A percentile compares a stretch with the other conserved stretches of the same genome.
Evolutionary conservation across 208 protist genomes (phyloP).

Genomic region (Kentomonas sorsogonicus): DNA sequence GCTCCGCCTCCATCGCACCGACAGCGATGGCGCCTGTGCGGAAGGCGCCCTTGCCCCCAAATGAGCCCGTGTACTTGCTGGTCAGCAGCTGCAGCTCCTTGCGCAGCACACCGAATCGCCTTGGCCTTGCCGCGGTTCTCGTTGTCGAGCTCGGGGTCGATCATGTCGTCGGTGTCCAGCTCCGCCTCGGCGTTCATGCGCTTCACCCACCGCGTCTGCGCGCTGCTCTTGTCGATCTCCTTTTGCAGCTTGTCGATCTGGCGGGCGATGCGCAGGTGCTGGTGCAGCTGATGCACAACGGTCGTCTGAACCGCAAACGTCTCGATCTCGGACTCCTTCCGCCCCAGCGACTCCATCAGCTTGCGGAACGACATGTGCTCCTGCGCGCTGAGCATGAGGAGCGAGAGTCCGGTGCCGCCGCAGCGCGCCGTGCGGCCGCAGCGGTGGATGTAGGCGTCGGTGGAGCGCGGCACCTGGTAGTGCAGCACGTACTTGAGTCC

Average conservation of each 20-base stretch:
- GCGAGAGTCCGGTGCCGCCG: constrained; percentile 70
- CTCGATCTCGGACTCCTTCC: constrained; percentile 57
- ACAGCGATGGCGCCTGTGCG: constrained; percentile 62
- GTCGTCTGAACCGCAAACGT: constrained; percentile 75
- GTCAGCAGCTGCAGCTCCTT: constrained; percentile 49
- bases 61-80: constrained; percentile 64
- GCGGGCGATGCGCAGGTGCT: constrained; percentile 63
- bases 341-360: constrained; percentile 70
- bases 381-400: constrained; percentile 79
- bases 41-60: constrained; percentile 81
- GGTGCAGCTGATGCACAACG: constrained; percentile 74
- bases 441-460: constrained; percentile 96
- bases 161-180: constrained; percentile 79
- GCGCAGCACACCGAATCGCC: constrained; percentile 69
- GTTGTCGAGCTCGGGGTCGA: constrained; percentile 63
- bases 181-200: constrained; percentile 71
- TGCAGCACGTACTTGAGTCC: constrained; percentile 95
- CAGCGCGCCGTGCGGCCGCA: constrained; percentile 95
- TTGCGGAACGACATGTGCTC: constrained; percentile 87
- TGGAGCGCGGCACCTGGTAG: constrained; percentile 94
- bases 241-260: constrained; percentile 88
- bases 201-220: constrained; percentile 63
- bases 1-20: constrained; percentile 67
- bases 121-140: constrained; percentile 68
- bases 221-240: constrained; percentile 73